Evolutionary conservation across 1,139 yeast species (phyloP).

Genomic region (Yamadazyma membranifaciens): DNA sequence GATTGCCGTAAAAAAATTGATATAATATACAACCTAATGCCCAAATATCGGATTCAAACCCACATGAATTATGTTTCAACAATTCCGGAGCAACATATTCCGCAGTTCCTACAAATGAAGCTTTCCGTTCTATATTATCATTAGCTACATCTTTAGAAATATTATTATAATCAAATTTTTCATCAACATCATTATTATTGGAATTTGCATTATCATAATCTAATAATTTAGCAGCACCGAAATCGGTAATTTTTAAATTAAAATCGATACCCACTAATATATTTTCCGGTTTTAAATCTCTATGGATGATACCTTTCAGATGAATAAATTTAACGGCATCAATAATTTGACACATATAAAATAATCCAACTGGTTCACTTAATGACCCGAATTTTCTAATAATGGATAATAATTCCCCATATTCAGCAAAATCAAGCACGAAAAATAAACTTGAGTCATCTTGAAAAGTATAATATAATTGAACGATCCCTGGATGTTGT

Average conservation of each 20-base stretch:
- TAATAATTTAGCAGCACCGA: slow-evolving; percentile 92
- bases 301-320: slow-evolving; percentile 78
- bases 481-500: slow-evolving; percentile 66
- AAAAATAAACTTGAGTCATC: slow-evolving; percentile 71
- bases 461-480: slow-evolving; percentile 74
- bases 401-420: slow-evolving; percentile 69
- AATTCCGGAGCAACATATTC: slow-evolving; percentile 91
- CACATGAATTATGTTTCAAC: slow-evolving; percentile 76
- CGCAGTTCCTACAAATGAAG: slow-evolving; percentile 63
- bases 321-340: slow-evolving; percentile 90
- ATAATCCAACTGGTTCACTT: slow-evolving; percentile 72
- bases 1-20: slow-evolving; percentile 91
- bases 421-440: slow-evolving; percentile 75
- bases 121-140: slow-evolving; percentile 50
- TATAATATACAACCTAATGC: slow-evolving; percentile 92
- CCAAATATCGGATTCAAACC: slow-evolving; percentile 92
- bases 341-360: slow-evolving; percentile 72
- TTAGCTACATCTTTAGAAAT: slow-evolving; percentile 14
- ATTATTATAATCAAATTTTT: slow-evolving; percentile 36
- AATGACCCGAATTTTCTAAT: slow-evolving; percentile 78
- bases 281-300: slow-evolving; percentile 96
- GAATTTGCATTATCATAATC: slow-evolving; percentile 34
- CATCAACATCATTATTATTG: slow-evolving; percentile 18
- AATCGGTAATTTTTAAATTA: slow-evolving; percentile 91
- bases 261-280: slow-evolving; percentile 75